Base-by-base conservation (phyloP, 2,329 filamentous ascomycete species). In the Fusarium heterosporum region DNA sequence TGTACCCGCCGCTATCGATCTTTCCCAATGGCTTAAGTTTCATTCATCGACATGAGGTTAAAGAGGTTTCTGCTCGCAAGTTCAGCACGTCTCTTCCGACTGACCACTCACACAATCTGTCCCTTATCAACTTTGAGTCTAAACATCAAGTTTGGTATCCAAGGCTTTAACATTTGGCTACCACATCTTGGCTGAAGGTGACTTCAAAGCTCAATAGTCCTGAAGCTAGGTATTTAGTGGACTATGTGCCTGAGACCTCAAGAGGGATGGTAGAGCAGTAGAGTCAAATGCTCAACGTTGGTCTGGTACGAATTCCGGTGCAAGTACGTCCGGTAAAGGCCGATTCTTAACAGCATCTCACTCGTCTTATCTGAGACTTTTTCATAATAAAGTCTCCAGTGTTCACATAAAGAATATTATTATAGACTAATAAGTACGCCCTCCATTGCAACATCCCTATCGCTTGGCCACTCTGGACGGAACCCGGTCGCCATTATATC, bases 401-500 rank as follows among this genome's bases (percentile, higher is more conserved):
- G 8, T 39, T 16, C 13, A 51, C 29, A 52, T 26, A 59, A 36
- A 38, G 25, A 47, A 64, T 66, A 52, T 59, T 39, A 58, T 55
- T 49, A 59, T 39, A 19, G 30, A 29, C 29, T 66, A 50, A 28
- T 43, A 32, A 42, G 46, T 22, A 40, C 8, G 45, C 32, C 9
- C 26, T 16, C 29, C 19, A 34, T 14, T 22, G 30, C 32, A 38
- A 30, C 40, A n/a, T 25, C 46, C 17, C 54, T 55, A 77, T 55
- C 75, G 68, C 52, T 74, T 77, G 32, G 74, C 58, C 19, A 79
- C 73, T 42, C 77, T 72, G n/a, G 66, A 69, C 22, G 77, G 75
- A n/a, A 77, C 73, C 36, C 77, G 71, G 51, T 80, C 78, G 32
- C 75, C 75, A 45, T 73, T 75, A 26, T 79, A 78, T 50, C 78